Percentiles rank a stretch among this genome's conserved stretches.
Conservation (phyloP, 768 basidiomycete species). For the Amanita polypyramis region DNA sequence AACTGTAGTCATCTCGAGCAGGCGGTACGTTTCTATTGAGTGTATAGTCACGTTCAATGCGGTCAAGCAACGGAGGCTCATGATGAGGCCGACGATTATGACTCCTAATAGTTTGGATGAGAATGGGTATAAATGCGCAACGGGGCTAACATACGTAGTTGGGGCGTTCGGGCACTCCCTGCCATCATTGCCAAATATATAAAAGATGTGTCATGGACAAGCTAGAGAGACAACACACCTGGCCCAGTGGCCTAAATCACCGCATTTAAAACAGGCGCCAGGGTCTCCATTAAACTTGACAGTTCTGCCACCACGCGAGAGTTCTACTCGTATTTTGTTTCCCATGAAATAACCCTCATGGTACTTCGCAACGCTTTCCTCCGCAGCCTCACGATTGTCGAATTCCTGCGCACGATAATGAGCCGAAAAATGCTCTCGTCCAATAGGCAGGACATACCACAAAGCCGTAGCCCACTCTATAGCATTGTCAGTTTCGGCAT, state of each 20-base stretch:
- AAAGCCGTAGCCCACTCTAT: constrained; percentile 80
- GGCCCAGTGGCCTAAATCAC: constrained; percentile 82
- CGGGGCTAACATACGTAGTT: constrained; percentile 33
- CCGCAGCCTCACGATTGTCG: constrained; percentile 68
- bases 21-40: constrained; percentile 27
- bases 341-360: constrained; percentile 89
- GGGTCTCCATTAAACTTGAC: constrained; percentile 80
- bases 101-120: constrained; percentile 14
- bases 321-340: constrained; percentile 82
- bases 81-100: constrained; percentile 31
- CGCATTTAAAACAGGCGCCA: constrained; percentile 83
- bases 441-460: constrained; percentile 48
- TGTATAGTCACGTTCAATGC: constrained; percentile 49
- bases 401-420: constrained; percentile 51
- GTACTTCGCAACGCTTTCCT: constrained; percentile 81
- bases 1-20: constrained; percentile 46
- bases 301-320: constrained; percentile 73
- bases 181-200: constrained; percentile 7
- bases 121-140: not conserved
- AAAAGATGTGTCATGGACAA: not conserved
- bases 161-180: constrained; percentile 67
- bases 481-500: not conserved
- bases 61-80: constrained; percentile 47
- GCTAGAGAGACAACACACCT: constrained; percentile 37
- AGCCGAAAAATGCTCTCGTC: constrained; percentile 4